Evolutionary conservation across 1,284 basidiomycete species (phyloP).

Genomic region (Vanrija humicola): DNA sequence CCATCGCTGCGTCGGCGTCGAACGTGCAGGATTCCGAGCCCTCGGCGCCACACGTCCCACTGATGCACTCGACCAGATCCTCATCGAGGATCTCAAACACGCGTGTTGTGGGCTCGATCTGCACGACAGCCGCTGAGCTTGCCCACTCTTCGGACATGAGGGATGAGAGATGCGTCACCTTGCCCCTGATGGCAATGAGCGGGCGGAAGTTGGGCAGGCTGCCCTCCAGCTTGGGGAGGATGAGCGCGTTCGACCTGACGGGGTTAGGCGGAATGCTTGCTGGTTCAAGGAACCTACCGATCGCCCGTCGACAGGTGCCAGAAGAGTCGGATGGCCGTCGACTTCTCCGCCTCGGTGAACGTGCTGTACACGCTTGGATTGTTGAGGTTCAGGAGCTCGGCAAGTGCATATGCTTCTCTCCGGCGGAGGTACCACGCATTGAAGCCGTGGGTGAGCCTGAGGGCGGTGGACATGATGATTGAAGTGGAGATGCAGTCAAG

Average conservation of each 20-base stretch:
- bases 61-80: not conserved
- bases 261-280: too few relatives aligned
- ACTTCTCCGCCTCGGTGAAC: not conserved
- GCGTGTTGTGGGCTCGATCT: not conserved
- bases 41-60: not conserved
- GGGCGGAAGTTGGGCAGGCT: not conserved
- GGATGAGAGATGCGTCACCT: not conserved
- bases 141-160: not conserved
- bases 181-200: not conserved
- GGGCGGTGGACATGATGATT: not conserved
- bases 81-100: slow-evolving; percentile 1
- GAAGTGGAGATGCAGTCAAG: not conserved
- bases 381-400: slow-evolving; percentile 1
- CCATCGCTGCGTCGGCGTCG: not conserved
- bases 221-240: not conserved
- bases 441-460: not conserved
- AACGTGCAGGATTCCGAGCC: too few relatives aligned
- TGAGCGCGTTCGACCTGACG: slow-evolving; percentile 1
- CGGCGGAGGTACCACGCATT: not conserved
- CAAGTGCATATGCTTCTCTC: not conserved
- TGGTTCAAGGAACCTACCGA: not conserved
- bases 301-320: not conserved
- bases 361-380: not conserved
- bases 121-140: too few relatives aligned
- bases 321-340: not conserved